Percentiles rank a stretch among this genome's conserved stretches.
Conservation (phyloP, 768 basidiomycete genomes). For the Agrocybe pediades region DNA sequence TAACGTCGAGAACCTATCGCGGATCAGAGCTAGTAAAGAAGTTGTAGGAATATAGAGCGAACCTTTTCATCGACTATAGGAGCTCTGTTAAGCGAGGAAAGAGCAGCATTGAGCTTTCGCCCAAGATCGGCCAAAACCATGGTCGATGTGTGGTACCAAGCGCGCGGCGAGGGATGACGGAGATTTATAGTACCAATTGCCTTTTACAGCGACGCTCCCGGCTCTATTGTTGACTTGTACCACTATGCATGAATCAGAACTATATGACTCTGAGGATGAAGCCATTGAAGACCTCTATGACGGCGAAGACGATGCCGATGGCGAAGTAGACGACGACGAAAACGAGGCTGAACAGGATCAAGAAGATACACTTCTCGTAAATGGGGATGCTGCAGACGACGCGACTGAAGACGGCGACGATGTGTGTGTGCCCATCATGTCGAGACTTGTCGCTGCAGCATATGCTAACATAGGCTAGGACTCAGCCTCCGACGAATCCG, state of each 20-base stretch:
- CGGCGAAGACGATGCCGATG: constrained; percentile 43
- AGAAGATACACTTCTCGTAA: constrained; percentile 34
- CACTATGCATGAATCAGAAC: constrained; percentile 10
- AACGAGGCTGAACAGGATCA: constrained; percentile 63
- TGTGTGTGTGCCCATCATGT: constrained; percentile 42
- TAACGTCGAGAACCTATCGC: constrained; percentile 84
- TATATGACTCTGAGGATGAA: constrained; percentile 52
- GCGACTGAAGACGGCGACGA: constrained; percentile 71
- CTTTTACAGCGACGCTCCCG: not conserved
- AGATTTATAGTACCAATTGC: constrained; percentile 4
- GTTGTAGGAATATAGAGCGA: constrained; percentile 16
- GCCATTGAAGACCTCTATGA: constrained; percentile 44
- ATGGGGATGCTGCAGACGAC: constrained; percentile 50
- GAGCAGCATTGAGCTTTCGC: constrained; percentile 88
- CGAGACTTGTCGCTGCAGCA: not conserved
- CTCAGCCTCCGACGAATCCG: constrained; percentile 61
- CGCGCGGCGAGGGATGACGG: constrained; percentile 1
- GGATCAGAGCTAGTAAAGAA: constrained; percentile 2
- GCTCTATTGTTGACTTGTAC: not conserved
- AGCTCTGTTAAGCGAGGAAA: constrained; percentile 85
- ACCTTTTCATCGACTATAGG: constrained; percentile 93
- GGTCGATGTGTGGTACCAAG: constrained; percentile 25
- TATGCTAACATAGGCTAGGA: constrained; percentile 30
- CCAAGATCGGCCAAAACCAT: constrained; percentile 99
- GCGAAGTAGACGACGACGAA: constrained; percentile 48